Base-by-base conservation (phyloP, 495 filamentous ascomycete genomes). In the Aspergillus campestris region DNA sequence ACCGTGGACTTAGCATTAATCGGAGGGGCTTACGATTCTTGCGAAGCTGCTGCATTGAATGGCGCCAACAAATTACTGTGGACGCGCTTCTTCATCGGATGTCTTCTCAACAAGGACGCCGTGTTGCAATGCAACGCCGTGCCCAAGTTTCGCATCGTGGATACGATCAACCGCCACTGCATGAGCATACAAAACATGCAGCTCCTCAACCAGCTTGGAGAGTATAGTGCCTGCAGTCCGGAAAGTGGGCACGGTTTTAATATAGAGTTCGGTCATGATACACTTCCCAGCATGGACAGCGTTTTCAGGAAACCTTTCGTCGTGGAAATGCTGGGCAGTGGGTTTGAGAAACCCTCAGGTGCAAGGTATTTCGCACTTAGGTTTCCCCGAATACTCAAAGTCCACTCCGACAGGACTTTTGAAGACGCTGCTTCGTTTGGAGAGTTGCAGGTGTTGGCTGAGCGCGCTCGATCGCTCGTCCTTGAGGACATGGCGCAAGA, bases 41-140 rank as follows among this genome's bases (percentile, higher is more conserved):
- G 66, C 38, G 80, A 80, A 52, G 80, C 72, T 3, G 65, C 55
- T 6, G 40, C 59, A 18, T 24, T 69, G 7, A 42, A 71, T 58
- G 37, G 74, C n/a, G 49, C 71, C 5, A 61, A 59, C n/a, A 62
- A 72, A 29, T 51, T 83, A 36, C 67, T 64, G 13, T 90, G 86
- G 82, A 94, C 87, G 2, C 78, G 83, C 44, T 94, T 92, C 50
- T 79, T 81, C 57, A 71, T 92, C 45, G 89, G 80, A 0, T 92
- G 87, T 60, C 64, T 94, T 8, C 64, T 76, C 6, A 94, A 95
- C 48, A 84, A 82, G 54, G 71, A 78, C 1, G 74, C 73, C n/a
- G 77, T 84, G 1, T 36, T 65, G 39, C 66, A 74, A 7, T 70
- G 64, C 43, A 60, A 64, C 3, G 71, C 69, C 15, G 73, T 62